Base-by-base conservation (phyloP, 108 stramenopile genomes). In the Seminavis robusta region DNA sequence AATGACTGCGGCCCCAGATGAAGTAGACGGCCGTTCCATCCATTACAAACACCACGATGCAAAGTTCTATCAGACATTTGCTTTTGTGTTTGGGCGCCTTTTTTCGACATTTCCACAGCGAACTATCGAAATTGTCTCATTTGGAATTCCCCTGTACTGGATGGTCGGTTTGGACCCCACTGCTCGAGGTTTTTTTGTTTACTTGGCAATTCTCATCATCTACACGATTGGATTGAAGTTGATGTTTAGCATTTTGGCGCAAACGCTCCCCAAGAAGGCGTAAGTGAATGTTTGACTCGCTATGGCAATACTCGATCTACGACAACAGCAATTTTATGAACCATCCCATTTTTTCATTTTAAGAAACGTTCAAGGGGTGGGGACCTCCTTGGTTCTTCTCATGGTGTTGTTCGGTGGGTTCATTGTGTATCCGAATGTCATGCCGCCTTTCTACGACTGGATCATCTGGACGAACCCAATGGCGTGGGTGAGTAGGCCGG, bases 1-100 rank as follows among this genome's bases (percentile, higher is more conserved):
- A n/a, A n/a, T n/a, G n/a, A n/a, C n/a, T n/a, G n/a, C n/a, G n/a
- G n/a, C n/a, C n/a, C n/a, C n/a, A n/a, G n/a, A n/a, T n/a, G 73
- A 84, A 45, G 75, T 88, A 19, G 78, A 74, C 36, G 71, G 71
- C 17, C 68, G 92, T 2, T 41, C 47, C 13, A 81, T 89, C 9
- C 83, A 85, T 56, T 91, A 96, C 77, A 94, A 95, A 72, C 95
- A 94, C 20, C 61, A 58, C 6, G 83, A 86, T 50, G 71, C 90
- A 24, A 76, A 70, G 29, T 94, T 94, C 59, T 92, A 69, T 49
- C 77, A 78, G 31, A 57, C 91, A 38, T 66, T 62, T 20, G 56
- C 80, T 13, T 83, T 76, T 51, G 63, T 71, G 23, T 33, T 88
- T 47, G 83, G 78, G 19, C 61, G 61, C 39, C 69, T 67, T 20